Conservation (phyloP, 345 rosid genomes). For the Euphorbia pulcherrima region DNA sequence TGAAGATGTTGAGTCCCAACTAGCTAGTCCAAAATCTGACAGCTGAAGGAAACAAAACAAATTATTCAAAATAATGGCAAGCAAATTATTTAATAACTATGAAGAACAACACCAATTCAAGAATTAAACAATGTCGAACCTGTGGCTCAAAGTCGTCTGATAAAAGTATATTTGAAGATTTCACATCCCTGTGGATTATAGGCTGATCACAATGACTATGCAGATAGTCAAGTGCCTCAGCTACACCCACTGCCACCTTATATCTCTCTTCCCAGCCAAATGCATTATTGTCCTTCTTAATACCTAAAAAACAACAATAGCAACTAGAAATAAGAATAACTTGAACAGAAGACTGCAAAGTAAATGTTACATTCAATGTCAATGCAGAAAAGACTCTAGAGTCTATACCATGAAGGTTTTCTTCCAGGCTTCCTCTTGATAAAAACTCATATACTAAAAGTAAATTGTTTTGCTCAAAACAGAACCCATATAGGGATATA, state of each 20-base stretch:
- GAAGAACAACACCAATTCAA: background rate
- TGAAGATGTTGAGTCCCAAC: conserved; percentile 47
- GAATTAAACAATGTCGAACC: conserved; percentile 31
- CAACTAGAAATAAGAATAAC: conserved; percentile 13
- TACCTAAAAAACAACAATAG: conserved; percentile 38
- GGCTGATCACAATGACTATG: conserved; percentile 64
- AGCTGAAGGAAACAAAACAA: conserved; percentile 48
- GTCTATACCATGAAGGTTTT: conserved; percentile 71
- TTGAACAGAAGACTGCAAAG: background rate
- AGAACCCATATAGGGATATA: conserved; percentile 76
- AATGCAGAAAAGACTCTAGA: conserved; percentile 22
- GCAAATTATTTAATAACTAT: background rate
- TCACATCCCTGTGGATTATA: conserved; percentile 88
- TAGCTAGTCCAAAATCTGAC: conserved; percentile 95
- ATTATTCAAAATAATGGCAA: conserved; percentile 20
- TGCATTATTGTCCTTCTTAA: conserved; percentile 43
- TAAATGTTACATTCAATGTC: conserved; percentile 12
- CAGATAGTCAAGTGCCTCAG: conserved; percentile 83
- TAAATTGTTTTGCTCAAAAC: conserved; percentile 62
- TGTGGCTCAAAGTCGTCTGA: conserved; percentile 94
- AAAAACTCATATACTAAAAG: conserved; percentile 75
- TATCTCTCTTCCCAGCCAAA: conserved; percentile 87
- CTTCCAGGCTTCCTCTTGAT: conserved; percentile 95
- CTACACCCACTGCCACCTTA: conserved; percentile 82
- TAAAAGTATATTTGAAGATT: conserved; percentile 88